phyloP scores from a whole-genome alignment of 208 protist species.

The Blastocrithidia nonstop region DNA sequence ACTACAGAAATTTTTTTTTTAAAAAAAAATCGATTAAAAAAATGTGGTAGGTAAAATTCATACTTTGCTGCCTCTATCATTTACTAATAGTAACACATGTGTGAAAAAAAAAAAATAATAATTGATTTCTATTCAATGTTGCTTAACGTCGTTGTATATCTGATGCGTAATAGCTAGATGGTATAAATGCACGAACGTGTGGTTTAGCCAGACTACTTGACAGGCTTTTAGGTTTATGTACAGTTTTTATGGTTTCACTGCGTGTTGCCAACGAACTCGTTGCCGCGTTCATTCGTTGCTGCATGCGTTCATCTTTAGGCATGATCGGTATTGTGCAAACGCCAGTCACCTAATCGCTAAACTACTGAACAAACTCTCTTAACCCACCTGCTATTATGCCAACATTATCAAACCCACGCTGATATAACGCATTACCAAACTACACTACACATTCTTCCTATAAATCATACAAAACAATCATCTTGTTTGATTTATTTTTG shows the following conservation, averaged over 20 bases:
- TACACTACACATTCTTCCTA: constrained; percentile 48
- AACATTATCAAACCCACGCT: constrained; percentile 84
- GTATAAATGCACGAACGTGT: constrained; percentile 2
- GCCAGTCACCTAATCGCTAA: constrained; percentile 27
- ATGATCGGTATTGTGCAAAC: constrained; percentile 44
- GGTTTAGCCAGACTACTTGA: constrained; percentile 52
- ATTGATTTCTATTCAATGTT: too few species aligned
- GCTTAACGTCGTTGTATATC: too few species aligned
- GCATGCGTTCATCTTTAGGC: constrained; percentile 42
- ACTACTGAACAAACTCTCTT: constrained; percentile 76
- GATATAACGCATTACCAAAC: constrained; percentile 49
- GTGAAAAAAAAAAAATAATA: too few species aligned
- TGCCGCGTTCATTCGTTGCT: constrained; percentile 42
- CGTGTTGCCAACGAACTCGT: constrained; percentile 47
- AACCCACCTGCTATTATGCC: constrained; percentile 65
- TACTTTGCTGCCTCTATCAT: too few species aligned
- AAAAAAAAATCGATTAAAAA: too few species aligned
- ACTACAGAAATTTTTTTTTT: too few species aligned
- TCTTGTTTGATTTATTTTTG: constrained; percentile 77
- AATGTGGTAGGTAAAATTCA: too few species aligned
- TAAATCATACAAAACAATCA: constrained; percentile 80
- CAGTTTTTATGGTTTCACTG: constrained; percentile 55
- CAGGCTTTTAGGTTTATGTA: constrained; percentile 71
- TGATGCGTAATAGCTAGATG: too few species aligned
- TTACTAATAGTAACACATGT: too few species aligned